Evolutionary conservation across 257 asterid species (phyloP).

Genomic region (Capsicum baccatum): DNA sequence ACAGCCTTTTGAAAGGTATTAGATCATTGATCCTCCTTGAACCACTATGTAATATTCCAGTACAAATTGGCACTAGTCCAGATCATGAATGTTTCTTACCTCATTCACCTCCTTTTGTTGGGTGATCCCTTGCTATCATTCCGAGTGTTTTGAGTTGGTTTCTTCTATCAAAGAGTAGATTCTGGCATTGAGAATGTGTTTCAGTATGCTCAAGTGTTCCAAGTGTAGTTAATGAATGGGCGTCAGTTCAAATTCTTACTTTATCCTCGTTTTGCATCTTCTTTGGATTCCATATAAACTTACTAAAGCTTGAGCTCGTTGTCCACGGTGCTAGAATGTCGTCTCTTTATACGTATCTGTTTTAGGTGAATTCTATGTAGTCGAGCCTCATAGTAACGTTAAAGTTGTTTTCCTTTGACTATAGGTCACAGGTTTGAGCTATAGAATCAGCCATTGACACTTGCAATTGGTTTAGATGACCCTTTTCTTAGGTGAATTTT

Average conservation of each 20-base stretch:
- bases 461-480: neutral
- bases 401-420: neutral
- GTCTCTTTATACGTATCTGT: neutral
- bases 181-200: neutral
- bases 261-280: neutral
- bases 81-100: neutral
- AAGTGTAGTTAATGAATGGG: neutral
- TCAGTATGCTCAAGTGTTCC: neutral
- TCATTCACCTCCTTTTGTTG: neutral
- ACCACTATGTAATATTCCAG: slow-evolving; percentile 14
- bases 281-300: slow-evolving; percentile 3
- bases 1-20: neutral
- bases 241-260: neutral
- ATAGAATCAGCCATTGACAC: neutral
- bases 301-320: neutral
- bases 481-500: neutral
- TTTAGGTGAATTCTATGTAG: neutral
- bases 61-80: neutral
- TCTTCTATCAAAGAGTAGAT: slow-evolving; percentile 8
- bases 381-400: neutral
- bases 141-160: neutral
- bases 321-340: neutral
- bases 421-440: neutral
- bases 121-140: neutral
- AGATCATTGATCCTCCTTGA: neutral